Percentiles rank a stretch among this genome's conserved stretches.
Evolutionary conservation across 768 basidiomycete species (phyloP).

Genomic region (Galerina sulciceps): DNA sequence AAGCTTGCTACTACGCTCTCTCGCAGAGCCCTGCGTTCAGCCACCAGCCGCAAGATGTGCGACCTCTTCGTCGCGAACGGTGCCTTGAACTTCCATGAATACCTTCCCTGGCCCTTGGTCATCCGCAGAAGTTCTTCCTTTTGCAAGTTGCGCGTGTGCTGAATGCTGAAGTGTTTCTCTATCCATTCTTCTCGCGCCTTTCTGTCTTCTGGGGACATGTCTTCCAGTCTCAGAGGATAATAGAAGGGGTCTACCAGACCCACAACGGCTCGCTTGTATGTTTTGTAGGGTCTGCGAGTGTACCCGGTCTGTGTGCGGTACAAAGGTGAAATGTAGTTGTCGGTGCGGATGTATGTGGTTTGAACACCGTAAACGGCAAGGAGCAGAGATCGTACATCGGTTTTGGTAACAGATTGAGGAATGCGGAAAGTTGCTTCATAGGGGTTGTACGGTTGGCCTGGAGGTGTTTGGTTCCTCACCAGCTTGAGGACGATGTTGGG

Average conservation of each 20-base stretch:
- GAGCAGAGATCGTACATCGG: slow-evolving; percentile 88
- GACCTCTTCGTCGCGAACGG: slow-evolving; percentile 48
- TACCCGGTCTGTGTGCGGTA: slow-evolving; percentile 33
- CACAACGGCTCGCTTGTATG: slow-evolving; percentile 92
- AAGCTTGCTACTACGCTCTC: slow-evolving; percentile 41
- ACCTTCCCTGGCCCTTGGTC: slow-evolving; percentile 42
- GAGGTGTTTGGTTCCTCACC: slow-evolving; percentile 80
- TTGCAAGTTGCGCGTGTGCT: slow-evolving; percentile 35
- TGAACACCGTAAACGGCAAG: slow-evolving; percentile 83
- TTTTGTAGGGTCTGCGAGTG: slow-evolving; percentile 45
- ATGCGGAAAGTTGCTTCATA: slow-evolving; percentile 95
- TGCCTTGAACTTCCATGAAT: slow-evolving; percentile 45
- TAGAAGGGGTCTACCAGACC: slow-evolving; percentile 94
- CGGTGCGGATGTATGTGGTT: slow-evolving; percentile 95
- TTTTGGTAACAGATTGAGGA: slow-evolving; percentile 89
- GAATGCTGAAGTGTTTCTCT: slow-evolving; percentile 62
- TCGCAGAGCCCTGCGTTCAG: slow-evolving; percentile 44
- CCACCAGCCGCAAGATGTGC: slow-evolving; percentile 47
- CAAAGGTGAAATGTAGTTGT: slow-evolving; percentile 75
- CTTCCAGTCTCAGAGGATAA: slow-evolving; percentile 82
- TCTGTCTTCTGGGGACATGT: slow-evolving; percentile 66
- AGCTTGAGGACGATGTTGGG: slow-evolving; percentile 86
- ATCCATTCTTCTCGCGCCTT: slow-evolving; percentile 62
- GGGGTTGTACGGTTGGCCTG: slow-evolving; percentile 86
- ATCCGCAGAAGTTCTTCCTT: slow-evolving; percentile 43